Percentiles rank a stretch among this genome's conserved stretches.
Evolutionary conservation across 2,329 filamentous ascomycete species (phyloP).

Genomic region (Fusarium kyushuense): DNA sequence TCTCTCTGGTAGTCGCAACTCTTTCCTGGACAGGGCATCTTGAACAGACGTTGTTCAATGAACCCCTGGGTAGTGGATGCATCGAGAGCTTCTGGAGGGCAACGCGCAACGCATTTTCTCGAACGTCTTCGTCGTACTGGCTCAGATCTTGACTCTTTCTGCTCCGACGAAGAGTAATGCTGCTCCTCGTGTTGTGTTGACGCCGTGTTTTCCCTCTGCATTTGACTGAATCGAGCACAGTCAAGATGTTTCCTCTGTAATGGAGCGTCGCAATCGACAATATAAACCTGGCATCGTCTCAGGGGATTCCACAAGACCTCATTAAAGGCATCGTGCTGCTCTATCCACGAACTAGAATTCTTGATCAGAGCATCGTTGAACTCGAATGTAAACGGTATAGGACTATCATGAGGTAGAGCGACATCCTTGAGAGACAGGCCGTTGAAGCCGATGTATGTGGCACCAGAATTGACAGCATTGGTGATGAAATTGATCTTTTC

Average conservation of each 20-base stretch:
- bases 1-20: conserved; percentile 33
- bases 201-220: neutral
- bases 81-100: neutral
- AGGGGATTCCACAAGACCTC: conserved; percentile 2
- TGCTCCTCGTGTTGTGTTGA: neutral
- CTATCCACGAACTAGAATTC: conserved; percentile 5
- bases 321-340: neutral
- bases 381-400: neutral
- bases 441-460: conserved; percentile 36
- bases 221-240: neutral
- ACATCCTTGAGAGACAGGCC: conserved; percentile 1
- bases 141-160: rapidly evolving
- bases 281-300: conserved; percentile 12
- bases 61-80: neutral
- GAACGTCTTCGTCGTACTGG: neutral
- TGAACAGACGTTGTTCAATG: conserved; percentile 46
- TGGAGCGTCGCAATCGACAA: conserved; percentile 37
- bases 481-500: conserved; percentile 29
- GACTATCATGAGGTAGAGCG: neutral
- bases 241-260: neutral
- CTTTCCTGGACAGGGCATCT: conserved; percentile 49
- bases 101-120: conserved; percentile 13
- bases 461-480: neutral
- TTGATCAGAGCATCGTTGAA: conserved; percentile 15
- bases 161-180: neutral